Evolutionary conservation across 140 eudicot species (phyloP), one percentile per base, ranked within the genome.

Genomic region (Stevia rebaudiana): DNA sequence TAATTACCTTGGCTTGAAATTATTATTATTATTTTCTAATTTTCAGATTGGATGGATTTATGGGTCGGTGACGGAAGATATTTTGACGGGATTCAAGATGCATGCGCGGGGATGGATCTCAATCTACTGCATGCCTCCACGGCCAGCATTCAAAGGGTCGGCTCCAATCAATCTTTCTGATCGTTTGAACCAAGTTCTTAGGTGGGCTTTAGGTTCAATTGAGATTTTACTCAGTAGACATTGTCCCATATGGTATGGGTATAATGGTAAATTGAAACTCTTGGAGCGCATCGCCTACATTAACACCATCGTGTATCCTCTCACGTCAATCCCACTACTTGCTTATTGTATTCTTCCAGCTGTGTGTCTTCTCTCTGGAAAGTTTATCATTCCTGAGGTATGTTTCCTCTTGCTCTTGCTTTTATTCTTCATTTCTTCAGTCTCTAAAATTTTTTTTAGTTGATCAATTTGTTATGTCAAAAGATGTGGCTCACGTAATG

Each of bases 141-240:
- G 81, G 11, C 90, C 90, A 6, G 90, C 90, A 4, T 83, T 83
- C 36, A 83, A 80, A 65, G 86, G 86, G 52, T 78, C 90, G 24
- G 90, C 90, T 70, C 90, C 90, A 5, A 80, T 80, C 77, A 83
- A 83, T 78, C 86, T 83, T 70, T 83, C 90, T 23, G 90, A 83
- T 74, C 86, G 84, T 53, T 63, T 84, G 60, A 75, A 84, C 51
- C 91, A 84, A 43, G 91, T 84, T 42, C 84, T 84, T 72, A 78
- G 87, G 70, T 84, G 87, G 87, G 91, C 91, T 23, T 67, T 84
- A 47, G 91, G 91, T 6, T 84, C 91, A 42, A 72, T 84, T 54
- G 91, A 84, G 76, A 84, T 84, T 47, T 57, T 81, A 28, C 72
- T 84, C 19, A 84, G 91, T 61, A 78, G 91, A 79, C 91, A 84